A percentile compares a stretch with the other conserved stretches of the same genome.
phyloP scores from a whole-genome alignment of 495 filamentous ascomycete genomes.

The Halenospora varia region DNA sequence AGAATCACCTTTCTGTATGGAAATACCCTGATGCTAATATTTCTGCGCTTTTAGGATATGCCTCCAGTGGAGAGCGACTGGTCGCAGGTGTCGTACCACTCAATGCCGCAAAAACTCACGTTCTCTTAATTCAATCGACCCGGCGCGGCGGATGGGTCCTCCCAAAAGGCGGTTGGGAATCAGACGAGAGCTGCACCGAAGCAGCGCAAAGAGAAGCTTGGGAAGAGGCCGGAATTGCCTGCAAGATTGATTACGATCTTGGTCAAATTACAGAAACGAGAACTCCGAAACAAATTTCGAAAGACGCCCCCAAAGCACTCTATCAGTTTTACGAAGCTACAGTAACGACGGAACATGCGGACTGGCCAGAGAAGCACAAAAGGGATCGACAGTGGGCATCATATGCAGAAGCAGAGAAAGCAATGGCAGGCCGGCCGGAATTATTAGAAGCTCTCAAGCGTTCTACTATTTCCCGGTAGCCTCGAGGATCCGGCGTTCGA shows the following conservation, averaged over 20 bases:
- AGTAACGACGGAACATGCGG: constrained; percentile 73
- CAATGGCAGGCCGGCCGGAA: constrained; percentile 77
- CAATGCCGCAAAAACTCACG: constrained; percentile 64
- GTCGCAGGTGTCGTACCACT: constrained; percentile 90
- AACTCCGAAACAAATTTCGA: constrained; percentile 36
- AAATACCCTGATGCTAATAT: too few species aligned
- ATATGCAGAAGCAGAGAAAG: constrained; percentile 73
- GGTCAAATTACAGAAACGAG: constrained; percentile 75
- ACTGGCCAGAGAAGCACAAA: constrained; percentile 96
- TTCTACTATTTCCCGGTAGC: constrained; percentile 25
- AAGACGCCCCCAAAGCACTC: constrained; percentile 67
- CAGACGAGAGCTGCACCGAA: constrained; percentile 68
- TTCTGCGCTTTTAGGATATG: too few species aligned
- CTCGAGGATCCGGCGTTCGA: constrained; percentile 25
- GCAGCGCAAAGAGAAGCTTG: constrained; percentile 78
- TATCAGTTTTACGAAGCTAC: constrained; percentile 88
- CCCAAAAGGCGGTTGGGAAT: constrained; percentile 97
- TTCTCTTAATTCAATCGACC: constrained; percentile 90
- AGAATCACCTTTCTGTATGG: constrained; percentile 6
- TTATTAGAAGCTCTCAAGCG: constrained; percentile 63
- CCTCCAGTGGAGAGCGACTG: constrained; percentile 84
- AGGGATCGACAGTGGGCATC: constrained; percentile 84
- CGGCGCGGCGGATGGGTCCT: constrained; percentile 88
- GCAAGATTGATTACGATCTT: constrained; percentile 75
- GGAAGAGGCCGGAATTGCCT: constrained; percentile 93